Conservation (phyloP, 306 rosid species). For the Carpinus fangiana region DNA sequence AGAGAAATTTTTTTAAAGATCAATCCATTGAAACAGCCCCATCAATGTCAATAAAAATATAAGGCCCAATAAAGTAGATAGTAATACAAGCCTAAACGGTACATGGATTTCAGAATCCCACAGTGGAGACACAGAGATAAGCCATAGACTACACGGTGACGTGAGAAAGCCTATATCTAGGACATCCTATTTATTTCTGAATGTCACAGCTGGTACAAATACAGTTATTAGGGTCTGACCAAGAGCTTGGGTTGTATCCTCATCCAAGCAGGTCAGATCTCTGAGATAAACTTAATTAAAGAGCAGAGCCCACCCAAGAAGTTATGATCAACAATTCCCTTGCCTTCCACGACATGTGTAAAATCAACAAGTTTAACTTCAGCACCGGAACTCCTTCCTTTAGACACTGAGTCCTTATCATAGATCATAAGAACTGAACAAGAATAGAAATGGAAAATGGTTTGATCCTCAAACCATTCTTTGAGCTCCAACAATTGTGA, state of each 20-base stretch:
- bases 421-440: conserved; percentile 63
- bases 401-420: conserved; percentile 43
- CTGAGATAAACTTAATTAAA: conserved; percentile 65
- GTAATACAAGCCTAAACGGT: too few relatives aligned
- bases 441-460: conserved; percentile 66
- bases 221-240: background rate
- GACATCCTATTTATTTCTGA: too few relatives aligned
- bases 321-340: conserved; percentile 80
- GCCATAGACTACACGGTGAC: too few relatives aligned
- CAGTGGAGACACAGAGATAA: too few relatives aligned
- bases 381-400: conserved; percentile 35
- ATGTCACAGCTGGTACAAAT: background rate
- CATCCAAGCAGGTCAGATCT: conserved; percentile 32
- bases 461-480: conserved; percentile 87
- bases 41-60: background rate
- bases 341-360: conserved; percentile 65
- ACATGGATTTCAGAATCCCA: too few relatives aligned
- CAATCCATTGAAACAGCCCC: background rate
- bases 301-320: conserved; percentile 94
- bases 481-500: conserved; percentile 63
- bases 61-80: background rate
- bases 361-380: conserved; percentile 73
- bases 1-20: background rate
- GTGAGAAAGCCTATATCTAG: too few relatives aligned
- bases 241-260: background rate